These are phyloP conservation scores for Persicaria maculosa DNA, from an alignment of 148 eudicot species.

Conservation along the genomic window DNA sequence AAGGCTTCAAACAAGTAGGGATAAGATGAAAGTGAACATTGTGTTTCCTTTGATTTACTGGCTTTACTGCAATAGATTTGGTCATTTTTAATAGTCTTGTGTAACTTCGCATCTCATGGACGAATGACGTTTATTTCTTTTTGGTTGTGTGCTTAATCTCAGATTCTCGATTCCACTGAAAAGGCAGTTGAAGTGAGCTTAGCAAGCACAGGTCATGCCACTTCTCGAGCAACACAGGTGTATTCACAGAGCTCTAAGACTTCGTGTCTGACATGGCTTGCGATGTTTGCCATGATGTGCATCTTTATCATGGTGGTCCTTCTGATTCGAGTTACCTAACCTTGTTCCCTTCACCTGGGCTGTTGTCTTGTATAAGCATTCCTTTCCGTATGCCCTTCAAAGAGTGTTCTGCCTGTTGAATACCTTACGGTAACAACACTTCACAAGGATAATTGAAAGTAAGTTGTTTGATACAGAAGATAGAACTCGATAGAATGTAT, in stretches of 20 bases:
- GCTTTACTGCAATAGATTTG: background rate
- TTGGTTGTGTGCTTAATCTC: constrained; percentile 14
- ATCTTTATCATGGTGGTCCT: constrained; percentile 87
- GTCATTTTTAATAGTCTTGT: background rate
- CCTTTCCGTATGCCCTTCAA: background rate
- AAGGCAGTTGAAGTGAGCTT: constrained; percentile 86
- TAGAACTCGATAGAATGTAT: no score
- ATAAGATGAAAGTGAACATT: background rate
- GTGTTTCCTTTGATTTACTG: background rate
- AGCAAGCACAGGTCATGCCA: constrained; percentile 83
- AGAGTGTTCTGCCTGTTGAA: no score
- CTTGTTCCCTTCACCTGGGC: background rate
- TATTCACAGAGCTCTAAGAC: constrained; percentile 68
- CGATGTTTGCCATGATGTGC: constrained; percentile 56
- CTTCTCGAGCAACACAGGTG: constrained; percentile 47
- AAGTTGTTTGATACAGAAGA: no score
- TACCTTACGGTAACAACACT: no score
- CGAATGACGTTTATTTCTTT: background rate
- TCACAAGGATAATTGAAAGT: no score
- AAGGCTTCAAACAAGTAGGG: background rate
- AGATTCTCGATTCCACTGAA: constrained; percentile 93
- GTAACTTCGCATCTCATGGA: background rate
- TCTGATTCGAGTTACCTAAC: constrained; percentile 70
- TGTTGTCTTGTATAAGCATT: background rate
- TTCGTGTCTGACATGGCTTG: constrained; percentile 79